Conservation (phyloP, 2,329 filamentous ascomycete species). For the Endothia cerciana region DNA sequence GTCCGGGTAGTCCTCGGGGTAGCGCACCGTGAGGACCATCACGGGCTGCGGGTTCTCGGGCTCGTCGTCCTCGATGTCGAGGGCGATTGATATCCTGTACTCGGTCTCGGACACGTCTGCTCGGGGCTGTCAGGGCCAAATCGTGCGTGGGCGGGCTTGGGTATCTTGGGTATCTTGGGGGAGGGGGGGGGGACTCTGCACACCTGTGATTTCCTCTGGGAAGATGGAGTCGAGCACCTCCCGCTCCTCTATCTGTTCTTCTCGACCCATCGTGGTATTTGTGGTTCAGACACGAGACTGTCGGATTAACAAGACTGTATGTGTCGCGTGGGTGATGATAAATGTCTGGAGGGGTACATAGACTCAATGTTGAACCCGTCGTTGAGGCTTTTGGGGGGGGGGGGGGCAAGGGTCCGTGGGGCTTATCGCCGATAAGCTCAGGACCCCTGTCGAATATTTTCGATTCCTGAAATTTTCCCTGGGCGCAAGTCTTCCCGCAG, state of each 20-base stretch:
- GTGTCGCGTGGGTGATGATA: background rate
- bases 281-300: slow-evolving; percentile 5
- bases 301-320: background rate
- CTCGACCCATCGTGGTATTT: slow-evolving; percentile 63
- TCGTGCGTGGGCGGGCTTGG: background rate
- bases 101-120: slow-evolving; percentile 90
- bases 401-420: slow-evolving; percentile 16
- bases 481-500: background rate
- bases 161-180: too few relatives aligned
- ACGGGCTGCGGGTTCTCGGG: slow-evolving; percentile 64
- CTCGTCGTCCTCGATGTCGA: slow-evolving; percentile 71
- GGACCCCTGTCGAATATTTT: slow-evolving; percentile 21
- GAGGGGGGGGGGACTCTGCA: background rate
- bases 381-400: background rate
- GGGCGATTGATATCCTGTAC: slow-evolving; percentile 82
- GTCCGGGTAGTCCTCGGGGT: slow-evolving; percentile 90
- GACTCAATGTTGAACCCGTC: background rate
- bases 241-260: slow-evolving; percentile 94
- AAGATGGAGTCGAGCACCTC: slow-evolving; percentile 99
- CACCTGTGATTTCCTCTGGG: slow-evolving; percentile 93
- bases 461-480: slow-evolving; percentile 24
- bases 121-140: slow-evolving; percentile 10
- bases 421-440: slow-evolving; percentile 23
- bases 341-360: background rate
- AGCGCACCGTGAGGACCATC: slow-evolving; percentile 82